Conservation (phyloP, 345 rosid genomes). For the Kernera saxatilis region DNA sequence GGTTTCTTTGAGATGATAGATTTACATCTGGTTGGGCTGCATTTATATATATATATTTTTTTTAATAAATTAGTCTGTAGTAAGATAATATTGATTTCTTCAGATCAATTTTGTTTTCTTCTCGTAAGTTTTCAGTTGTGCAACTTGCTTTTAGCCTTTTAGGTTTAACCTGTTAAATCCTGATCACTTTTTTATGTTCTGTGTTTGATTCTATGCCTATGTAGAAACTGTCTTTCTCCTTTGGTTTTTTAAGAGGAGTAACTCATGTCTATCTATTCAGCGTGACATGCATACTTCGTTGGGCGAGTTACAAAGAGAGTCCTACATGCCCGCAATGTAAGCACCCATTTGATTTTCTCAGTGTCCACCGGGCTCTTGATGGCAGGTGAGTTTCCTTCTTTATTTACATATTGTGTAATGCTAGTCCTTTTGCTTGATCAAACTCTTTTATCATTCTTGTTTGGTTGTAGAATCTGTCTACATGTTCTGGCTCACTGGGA, state of each 20-base stretch:
- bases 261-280: constrained; percentile 38
- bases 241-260: constrained; percentile 1
- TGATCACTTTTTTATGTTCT: background rate
- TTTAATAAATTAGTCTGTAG: background rate
- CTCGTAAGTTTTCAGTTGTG: background rate
- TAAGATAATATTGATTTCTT: background rate
- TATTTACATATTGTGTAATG: background rate
- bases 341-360: constrained; percentile 78
- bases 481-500: background rate
- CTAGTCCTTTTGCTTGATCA: background rate
- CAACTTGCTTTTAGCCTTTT: background rate
- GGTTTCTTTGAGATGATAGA: background rate
- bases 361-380: constrained; percentile 75
- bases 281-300: constrained; percentile 79
- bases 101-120: background rate
- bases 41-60: no score
- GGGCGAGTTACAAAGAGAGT: constrained; percentile 66
- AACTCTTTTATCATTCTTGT: background rate
- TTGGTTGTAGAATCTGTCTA: background rate
- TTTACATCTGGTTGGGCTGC: background rate
- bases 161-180: background rate
- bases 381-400: constrained; percentile 51
- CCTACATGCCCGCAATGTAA: constrained; percentile 94
- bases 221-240: background rate
- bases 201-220: background rate